A percentile compares a stretch with the other conserved stretches of the same genome.
phyloP scores from a whole-genome alignment of 1,139 yeast genomes.

The Protomyces inundatus region DNA sequence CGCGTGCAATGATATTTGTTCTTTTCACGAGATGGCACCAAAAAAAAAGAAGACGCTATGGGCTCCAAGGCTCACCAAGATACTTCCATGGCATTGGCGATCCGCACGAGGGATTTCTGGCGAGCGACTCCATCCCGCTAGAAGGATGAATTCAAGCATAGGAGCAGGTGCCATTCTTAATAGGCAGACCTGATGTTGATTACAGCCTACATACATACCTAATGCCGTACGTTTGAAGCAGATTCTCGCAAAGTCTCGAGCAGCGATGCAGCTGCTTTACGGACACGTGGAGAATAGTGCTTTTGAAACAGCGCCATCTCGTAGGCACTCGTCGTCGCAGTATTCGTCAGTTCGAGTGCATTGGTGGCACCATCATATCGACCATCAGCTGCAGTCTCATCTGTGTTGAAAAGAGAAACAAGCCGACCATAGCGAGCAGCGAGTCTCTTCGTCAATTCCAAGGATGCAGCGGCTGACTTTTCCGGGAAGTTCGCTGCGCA shows the following conservation, averaged over 20 bases:
- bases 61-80: no score
- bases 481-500: constrained; percentile 74
- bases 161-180: no score
- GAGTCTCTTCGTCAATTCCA: constrained; percentile 73
- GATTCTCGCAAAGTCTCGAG: constrained; percentile 4
- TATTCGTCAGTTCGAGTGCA: constrained; percentile 69
- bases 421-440: constrained; percentile 59
- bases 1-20: no score
- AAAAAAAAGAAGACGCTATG: no score
- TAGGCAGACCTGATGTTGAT: no score
- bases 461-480: constrained; percentile 69
- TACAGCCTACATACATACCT: no score
- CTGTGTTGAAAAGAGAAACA: constrained; percentile 74
- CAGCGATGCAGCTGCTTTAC: background rate
- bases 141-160: no score
- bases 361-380: constrained; percentile 60
- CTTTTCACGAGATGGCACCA: no score
- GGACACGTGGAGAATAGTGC: constrained; percentile 49
- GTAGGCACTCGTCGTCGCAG: constrained; percentile 88
- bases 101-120: no score
- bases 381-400: constrained; percentile 80
- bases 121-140: no score
- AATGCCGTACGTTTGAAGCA: background rate
- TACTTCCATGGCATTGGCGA: no score
- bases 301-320: constrained; percentile 70